phyloP scores from a whole-genome alignment of 2,329 filamentous ascomycete genomes.

The Fonsecaea pedrosoi region DNA sequence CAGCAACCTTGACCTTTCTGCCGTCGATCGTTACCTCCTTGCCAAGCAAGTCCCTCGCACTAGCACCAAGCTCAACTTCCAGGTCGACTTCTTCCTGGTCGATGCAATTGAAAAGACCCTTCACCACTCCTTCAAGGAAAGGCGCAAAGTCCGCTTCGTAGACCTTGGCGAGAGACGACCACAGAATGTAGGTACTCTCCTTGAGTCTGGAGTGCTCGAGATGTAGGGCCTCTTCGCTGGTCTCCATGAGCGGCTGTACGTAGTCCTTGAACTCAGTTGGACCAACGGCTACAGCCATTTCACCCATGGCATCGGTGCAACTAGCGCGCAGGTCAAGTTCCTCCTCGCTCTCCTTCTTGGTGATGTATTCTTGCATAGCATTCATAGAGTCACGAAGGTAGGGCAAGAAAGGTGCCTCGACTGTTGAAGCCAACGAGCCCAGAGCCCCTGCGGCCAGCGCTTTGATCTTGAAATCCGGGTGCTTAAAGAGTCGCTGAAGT shows the following conservation, averaged over 20 bases:
- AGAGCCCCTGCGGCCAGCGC: constrained; percentile 86
- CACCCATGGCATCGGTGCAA: constrained; percentile 90
- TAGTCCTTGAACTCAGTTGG: constrained; percentile 86
- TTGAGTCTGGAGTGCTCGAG: constrained; percentile 89
- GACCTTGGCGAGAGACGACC: constrained; percentile 92
- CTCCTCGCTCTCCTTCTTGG: constrained; percentile 86
- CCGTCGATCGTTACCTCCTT: constrained; percentile 78
- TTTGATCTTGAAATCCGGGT: constrained; percentile 89
- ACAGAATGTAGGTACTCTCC: constrained; percentile 96
- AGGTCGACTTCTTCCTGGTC: constrained; percentile 87
- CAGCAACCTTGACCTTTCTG: constrained; percentile 83
- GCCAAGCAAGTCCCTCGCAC: constrained; percentile 75
- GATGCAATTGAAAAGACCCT: constrained; percentile 77
- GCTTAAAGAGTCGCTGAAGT: constrained; percentile 80
- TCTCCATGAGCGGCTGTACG: constrained; percentile 86
- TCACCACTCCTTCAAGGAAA: constrained; percentile 55
- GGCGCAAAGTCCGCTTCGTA: constrained; percentile 71
- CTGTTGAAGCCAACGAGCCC: constrained; percentile 85
- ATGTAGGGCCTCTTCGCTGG: constrained; percentile 87
- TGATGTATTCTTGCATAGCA: constrained; percentile 81
- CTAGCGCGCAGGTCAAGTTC: constrained; percentile 88
- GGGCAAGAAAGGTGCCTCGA: constrained; percentile 82
- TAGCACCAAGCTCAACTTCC: constrained; percentile 75
- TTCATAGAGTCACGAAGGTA: constrained; percentile 92
- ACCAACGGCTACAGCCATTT: constrained; percentile 88